These are phyloP conservation scores for Alternaria solani DNA, from an alignment of 2,329 filamentous ascomycete genomes.

Conservation along the genomic window DNA sequence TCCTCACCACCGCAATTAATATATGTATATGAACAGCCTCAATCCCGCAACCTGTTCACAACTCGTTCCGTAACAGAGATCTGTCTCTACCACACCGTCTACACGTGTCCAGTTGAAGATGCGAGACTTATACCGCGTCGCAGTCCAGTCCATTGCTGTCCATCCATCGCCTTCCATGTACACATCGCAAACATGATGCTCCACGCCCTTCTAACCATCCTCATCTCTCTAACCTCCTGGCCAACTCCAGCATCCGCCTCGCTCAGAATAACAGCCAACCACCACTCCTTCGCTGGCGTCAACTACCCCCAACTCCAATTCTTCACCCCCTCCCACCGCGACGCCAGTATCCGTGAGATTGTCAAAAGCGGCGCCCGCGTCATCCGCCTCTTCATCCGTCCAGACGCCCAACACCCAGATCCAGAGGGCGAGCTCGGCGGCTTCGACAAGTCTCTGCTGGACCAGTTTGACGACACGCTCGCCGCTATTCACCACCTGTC, in stretches of 20 bases:
- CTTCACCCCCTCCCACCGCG: slow-evolving; percentile 36
- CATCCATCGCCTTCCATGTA: slow-evolving; percentile 12
- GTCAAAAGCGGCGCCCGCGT: slow-evolving; percentile 43
- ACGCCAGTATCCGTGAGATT: slow-evolving; percentile 41
- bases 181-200: slow-evolving; percentile 30
- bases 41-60: slow-evolving; percentile 37
- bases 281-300: slow-evolving; percentile 47
- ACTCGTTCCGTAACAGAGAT: slow-evolving; percentile 32
- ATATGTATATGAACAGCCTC: slow-evolving; percentile 48
- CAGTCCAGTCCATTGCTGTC: slow-evolving; percentile 16
- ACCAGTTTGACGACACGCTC: slow-evolving; percentile 47
- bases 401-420: slow-evolving; percentile 40
- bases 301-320: slow-evolving; percentile 46
- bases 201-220: slow-evolving; percentile 26
- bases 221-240: slow-evolving; percentile 27
- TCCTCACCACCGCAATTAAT: slow-evolving; percentile 41
- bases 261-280: slow-evolving; percentile 39
- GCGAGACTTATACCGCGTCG: slow-evolving; percentile 31
- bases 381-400: slow-evolving; percentile 45
- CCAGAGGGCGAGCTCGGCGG: slow-evolving; percentile 41
- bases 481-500: slow-evolving; percentile 48
- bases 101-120: slow-evolving; percentile 45
- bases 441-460: slow-evolving; percentile 44
- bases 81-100: slow-evolving; percentile 35
- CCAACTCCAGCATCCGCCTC: slow-evolving; percentile 23